A percentile compares a stretch with the other conserved stretches of the same genome.
Evolutionary conservation across 2,329 filamentous ascomycete species (phyloP).

Genomic region (Dactylella cylindrospora): DNA sequence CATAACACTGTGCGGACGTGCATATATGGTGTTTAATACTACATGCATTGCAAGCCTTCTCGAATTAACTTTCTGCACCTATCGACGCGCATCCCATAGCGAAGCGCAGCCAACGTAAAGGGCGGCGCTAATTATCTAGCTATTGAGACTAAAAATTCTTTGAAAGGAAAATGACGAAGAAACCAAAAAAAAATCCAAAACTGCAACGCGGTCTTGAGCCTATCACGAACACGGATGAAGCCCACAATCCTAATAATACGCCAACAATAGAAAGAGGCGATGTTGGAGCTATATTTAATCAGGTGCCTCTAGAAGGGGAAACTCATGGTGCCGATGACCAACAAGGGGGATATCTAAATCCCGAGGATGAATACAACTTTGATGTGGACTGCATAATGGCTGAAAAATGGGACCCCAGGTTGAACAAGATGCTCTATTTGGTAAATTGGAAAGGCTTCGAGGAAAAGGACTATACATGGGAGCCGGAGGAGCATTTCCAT

Average conservation of each 20-base stretch:
- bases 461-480: constrained; percentile 61
- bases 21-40: no score
- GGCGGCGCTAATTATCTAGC: no score
- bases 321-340: not conserved
- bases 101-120: no score
- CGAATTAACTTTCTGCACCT: no score
- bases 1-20: no score
- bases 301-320: not conserved
- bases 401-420: constrained; percentile 52
- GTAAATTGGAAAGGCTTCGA: constrained; percentile 67
- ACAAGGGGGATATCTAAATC: constrained; percentile 6
- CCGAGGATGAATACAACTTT: constrained; percentile 57
- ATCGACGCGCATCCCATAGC: no score
- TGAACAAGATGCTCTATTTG: constrained; percentile 58
- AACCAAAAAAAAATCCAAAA: not conserved
- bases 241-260: no score
- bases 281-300: not conserved
- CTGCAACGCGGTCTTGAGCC: not conserved
- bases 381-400: constrained; percentile 60
- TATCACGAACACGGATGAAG: no score
- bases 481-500: constrained; percentile 55
- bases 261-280: not conserved
- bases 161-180: no score
- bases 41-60: no score
- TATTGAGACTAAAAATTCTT: no score